A percentile compares a stretch with the other conserved stretches of the same genome.
These are phyloP conservation scores for Colletotrichum phormii DNA, from an alignment of 2,329 filamentous ascomycete species.

Conservation along the genomic window DNA sequence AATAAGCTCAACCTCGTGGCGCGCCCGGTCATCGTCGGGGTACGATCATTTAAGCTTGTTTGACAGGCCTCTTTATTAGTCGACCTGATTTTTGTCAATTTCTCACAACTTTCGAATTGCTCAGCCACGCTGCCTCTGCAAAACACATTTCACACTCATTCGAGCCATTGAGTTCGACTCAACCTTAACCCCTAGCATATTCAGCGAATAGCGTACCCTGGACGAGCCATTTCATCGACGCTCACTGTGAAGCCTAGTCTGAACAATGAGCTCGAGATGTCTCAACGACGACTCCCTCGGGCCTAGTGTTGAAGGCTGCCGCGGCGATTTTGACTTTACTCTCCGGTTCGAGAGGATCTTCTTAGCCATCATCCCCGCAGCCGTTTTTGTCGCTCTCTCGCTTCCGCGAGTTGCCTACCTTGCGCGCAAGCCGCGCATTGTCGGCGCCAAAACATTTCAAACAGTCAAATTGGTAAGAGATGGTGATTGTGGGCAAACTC, in stretches of 20 bases:
- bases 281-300: slow-evolving; percentile 49
- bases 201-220: background rate
- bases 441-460: slow-evolving; percentile 45
- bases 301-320: slow-evolving; percentile 52
- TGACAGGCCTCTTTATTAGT: background rate
- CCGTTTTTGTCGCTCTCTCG: slow-evolving; percentile 48
- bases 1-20: background rate
- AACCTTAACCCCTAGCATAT: background rate
- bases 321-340: slow-evolving; percentile 57
- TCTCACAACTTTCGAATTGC: background rate
- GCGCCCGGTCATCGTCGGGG: background rate
- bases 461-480: slow-evolving; percentile 39
- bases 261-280: slow-evolving; percentile 39
- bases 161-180: background rate
- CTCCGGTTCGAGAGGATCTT: slow-evolving; percentile 56
- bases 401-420: slow-evolving; percentile 45
- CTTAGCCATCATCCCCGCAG: slow-evolving; percentile 51
- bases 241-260: background rate
- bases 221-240: background rate
- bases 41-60: slow-evolving; percentile 16
- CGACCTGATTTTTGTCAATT: background rate
- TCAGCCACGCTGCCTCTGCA: background rate
- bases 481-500: background rate
- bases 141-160: background rate
- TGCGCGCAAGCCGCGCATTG: slow-evolving; percentile 42